phyloP scores from a whole-genome alignment of 768 basidiomycete species.

The Gymnopilus dilepis region DNA sequence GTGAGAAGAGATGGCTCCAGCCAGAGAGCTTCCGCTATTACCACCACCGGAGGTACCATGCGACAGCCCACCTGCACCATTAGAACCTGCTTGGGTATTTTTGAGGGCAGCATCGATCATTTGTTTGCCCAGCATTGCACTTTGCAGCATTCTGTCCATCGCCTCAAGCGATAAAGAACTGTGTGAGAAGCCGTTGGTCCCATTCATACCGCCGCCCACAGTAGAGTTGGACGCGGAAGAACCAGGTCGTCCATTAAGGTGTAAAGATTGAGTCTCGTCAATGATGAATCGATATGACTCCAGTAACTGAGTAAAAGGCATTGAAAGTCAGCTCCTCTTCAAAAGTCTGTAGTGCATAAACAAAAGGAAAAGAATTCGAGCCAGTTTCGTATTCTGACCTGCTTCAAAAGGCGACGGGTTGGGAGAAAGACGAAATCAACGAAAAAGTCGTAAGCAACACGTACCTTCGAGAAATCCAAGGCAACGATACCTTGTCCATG shows the following conservation, averaged over 20 bases:
- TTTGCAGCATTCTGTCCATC: conserved; percentile 48
- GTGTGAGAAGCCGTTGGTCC: conserved; percentile 5
- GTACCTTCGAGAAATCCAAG: conserved; percentile 23
- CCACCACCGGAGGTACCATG: background rate
- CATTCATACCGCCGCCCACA: conserved; percentile 12
- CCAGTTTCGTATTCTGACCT: no score
- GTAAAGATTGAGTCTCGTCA: conserved; percentile 27
- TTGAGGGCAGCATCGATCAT: conserved; percentile 49
- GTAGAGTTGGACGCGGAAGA: conserved; percentile 23
- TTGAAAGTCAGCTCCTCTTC: background rate
- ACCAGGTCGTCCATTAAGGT: conserved; percentile 17
- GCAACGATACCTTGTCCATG: background rate
- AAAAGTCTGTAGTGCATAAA: background rate
- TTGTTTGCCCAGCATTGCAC: conserved; percentile 46
- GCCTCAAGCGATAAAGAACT: conserved; percentile 32
- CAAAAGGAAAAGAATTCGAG: background rate
- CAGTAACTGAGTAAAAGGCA: conserved; percentile 20
- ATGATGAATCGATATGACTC: conserved; percentile 39
- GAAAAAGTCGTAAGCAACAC: conserved; percentile 2
- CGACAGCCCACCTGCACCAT: background rate
- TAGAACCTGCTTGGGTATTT: conserved; percentile 18
- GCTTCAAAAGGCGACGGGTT: no score
- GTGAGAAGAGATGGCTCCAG: conserved; percentile 16
- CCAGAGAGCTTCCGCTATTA: conserved; percentile 21
- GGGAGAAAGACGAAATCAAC: background rate